A percentile compares a stretch with the other conserved stretches of the same genome.
Evolutionary conservation across 768 basidiomycete species (phyloP).

Genomic region (Rhodosporidiobolus sp.): DNA sequence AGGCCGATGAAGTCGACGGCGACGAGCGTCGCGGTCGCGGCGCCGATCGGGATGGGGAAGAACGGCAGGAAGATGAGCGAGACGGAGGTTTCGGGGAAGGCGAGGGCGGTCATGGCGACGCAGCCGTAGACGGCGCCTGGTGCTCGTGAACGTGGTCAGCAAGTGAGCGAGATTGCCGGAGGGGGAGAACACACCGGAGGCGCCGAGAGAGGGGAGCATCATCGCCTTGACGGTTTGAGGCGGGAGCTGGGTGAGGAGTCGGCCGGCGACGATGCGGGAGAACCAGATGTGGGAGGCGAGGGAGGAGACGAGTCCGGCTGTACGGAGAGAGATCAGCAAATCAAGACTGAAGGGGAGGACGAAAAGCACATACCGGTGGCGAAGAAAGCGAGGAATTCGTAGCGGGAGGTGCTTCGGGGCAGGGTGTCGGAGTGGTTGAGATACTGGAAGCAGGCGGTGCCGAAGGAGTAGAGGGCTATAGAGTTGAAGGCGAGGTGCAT

Average conservation of each 20-base stretch:
- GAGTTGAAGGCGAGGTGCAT: slow-evolving; percentile 41
- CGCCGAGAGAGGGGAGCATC: slow-evolving; percentile 27
- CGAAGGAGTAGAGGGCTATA: slow-evolving; percentile 32
- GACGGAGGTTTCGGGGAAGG: slow-evolving; percentile 32
- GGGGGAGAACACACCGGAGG: slow-evolving; percentile 11
- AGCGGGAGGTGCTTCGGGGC: slow-evolving; percentile 34
- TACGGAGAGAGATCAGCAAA: too few species aligned
- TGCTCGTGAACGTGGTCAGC: neutral
- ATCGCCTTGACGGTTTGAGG: neutral
- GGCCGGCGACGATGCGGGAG: slow-evolving; percentile 15
- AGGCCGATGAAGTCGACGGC: slow-evolving; percentile 34
- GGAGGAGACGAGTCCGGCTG: slow-evolving; percentile 34
- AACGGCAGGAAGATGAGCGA: slow-evolving; percentile 41
- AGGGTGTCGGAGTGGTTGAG: slow-evolving; percentile 25
- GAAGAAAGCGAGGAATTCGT: slow-evolving; percentile 41
- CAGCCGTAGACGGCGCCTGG: slow-evolving; percentile 36
- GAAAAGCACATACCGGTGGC: slow-evolving; percentile 28
- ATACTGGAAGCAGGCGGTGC: slow-evolving; percentile 7
- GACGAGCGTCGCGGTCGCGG: slow-evolving; percentile 19
- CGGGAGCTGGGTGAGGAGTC: neutral
- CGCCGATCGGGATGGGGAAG: slow-evolving; percentile 37
- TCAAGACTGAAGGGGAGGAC: neutral
- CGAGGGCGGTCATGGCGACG: slow-evolving; percentile 33
- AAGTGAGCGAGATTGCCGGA: neutral
- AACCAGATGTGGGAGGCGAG: slow-evolving; percentile 33